These are phyloP conservation scores for Penicillium sp. DNA, from an alignment of 2,329 filamentous ascomycete genomes.

Conservation along the genomic window DNA sequence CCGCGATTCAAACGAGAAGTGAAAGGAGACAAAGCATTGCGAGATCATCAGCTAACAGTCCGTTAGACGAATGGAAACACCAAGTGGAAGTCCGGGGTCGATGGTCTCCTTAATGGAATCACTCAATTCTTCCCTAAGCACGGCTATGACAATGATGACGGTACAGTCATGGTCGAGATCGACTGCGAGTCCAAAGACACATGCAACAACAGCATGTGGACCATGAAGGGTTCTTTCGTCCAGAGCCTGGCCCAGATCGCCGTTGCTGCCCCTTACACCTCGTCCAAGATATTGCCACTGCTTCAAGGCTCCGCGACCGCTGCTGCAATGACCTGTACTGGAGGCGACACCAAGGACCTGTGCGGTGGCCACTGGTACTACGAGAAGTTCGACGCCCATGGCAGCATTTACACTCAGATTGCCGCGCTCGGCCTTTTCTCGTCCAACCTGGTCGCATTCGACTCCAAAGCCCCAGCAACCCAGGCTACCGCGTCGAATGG, in stretches of 20 bases:
- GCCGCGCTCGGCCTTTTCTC: conserved; percentile 14
- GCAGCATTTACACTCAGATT: conserved; percentile 7
- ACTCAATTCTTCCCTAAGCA: conserved; percentile 53
- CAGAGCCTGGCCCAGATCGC: conserved; percentile 64
- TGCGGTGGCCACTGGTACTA: conserved; percentile 17
- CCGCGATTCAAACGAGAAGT: neutral
- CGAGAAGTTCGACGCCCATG: conserved; percentile 5
- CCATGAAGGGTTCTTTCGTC: conserved; percentile 70
- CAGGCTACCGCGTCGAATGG: neutral
- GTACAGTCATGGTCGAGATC: conserved; percentile 65
- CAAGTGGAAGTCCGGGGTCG: conserved; percentile 58
- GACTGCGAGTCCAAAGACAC: conserved; percentile 62
- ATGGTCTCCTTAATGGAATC: conserved; percentile 55
- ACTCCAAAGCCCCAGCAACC: neutral
- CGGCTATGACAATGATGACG: conserved; percentile 36
- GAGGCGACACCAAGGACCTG: conserved; percentile 24
- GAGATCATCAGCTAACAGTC: neutral
- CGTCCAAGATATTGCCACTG: conserved; percentile 57
- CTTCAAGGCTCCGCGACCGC: conserved; percentile 60
- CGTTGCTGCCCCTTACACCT: conserved; percentile 63
- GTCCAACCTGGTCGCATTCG: conserved; percentile 16
- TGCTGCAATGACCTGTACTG: conserved; percentile 64
- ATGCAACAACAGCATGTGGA: conserved; percentile 69
- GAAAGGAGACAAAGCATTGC: neutral
- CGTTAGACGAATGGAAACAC: conserved; percentile 36